Conservation (phyloP, 768 basidiomycete genomes). For the Agaricus blazei region DNA sequence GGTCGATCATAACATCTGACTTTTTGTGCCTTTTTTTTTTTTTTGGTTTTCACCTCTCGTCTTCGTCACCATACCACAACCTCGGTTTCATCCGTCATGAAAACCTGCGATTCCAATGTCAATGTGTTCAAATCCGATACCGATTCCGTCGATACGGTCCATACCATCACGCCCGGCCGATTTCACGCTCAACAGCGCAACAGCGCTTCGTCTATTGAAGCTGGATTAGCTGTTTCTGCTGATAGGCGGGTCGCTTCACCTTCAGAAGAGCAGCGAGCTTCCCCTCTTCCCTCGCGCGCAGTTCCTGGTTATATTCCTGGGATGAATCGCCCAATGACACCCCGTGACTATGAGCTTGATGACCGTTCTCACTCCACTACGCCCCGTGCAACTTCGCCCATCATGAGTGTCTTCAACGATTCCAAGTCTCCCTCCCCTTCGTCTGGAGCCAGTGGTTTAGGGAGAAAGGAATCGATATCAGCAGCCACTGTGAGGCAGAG, state of each 20-base stretch:
- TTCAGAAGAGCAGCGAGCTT: constrained; percentile 47
- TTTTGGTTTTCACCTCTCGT: background rate
- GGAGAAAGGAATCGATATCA: constrained; percentile 53
- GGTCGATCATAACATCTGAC: background rate
- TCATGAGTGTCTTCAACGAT: constrained; percentile 27
- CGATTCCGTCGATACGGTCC: background rate
- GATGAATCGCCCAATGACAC: constrained; percentile 89
- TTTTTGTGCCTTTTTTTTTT: background rate
- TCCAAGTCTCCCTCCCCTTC: constrained; percentile 17
- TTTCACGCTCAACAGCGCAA: constrained; percentile 24
- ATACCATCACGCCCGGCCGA: constrained; percentile 7
- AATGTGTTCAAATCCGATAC: background rate
- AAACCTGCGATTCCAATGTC: background rate
- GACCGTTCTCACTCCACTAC: constrained; percentile 69
- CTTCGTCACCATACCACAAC: background rate
- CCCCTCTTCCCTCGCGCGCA: constrained; percentile 57
- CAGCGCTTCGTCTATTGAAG: constrained; percentile 40
- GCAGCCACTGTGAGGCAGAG: constrained; percentile 38
- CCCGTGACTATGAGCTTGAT: constrained; percentile 70
- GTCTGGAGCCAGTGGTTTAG: constrained; percentile 30
- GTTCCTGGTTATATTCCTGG: constrained; percentile 85
- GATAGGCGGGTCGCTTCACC: constrained; percentile 28
- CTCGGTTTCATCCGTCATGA: background rate
- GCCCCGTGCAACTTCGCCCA: constrained; percentile 72
- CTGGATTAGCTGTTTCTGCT: constrained; percentile 47